Conservation (phyloP, 768 basidiomycete genomes). For the Tremella fuciformis region DNA sequence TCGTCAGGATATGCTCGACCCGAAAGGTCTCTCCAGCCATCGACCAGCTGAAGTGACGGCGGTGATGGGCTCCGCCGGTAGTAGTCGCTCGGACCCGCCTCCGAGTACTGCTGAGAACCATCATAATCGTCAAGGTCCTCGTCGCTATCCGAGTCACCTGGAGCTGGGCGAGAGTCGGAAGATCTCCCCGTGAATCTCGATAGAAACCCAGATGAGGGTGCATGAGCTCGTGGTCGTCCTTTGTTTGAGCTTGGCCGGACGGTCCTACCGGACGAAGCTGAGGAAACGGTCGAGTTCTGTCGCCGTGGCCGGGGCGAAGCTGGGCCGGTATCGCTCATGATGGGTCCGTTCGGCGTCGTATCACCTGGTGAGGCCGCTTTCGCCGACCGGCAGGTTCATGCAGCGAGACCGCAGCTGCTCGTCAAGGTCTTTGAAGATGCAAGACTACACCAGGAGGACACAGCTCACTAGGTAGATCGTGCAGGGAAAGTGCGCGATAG, state of each 20-base stretch:
- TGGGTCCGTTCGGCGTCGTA: too few species aligned
- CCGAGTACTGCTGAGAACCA: neutral
- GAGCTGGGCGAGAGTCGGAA: neutral
- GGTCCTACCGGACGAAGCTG: slow-evolving; percentile 5
- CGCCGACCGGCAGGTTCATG: too few species aligned
- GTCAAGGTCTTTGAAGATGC: too few species aligned
- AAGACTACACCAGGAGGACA: too few species aligned
- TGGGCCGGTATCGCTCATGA: too few species aligned
- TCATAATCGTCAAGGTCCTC: neutral
- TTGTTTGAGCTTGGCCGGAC: neutral
- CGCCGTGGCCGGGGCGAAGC: too few species aligned
- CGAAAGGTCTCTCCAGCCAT: slow-evolving; percentile 19
- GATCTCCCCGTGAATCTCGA: neutral
- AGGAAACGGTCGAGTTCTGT: neutral
- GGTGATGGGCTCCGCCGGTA: slow-evolving; percentile 16
- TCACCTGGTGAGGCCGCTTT: too few species aligned
- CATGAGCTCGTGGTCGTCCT: neutral
- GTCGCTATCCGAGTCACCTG: neutral
- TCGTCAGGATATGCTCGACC: slow-evolving; percentile 1
- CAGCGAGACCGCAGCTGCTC: too few species aligned
- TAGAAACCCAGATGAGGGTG: neutral
- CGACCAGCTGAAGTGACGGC: neutral
- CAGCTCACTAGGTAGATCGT: too few species aligned
- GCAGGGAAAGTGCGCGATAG: too few species aligned
- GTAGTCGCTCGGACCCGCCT: slow-evolving; percentile 27